Percentiles rank a stretch among this genome's conserved stretches.
Evolutionary conservation across 257 asterid species (phyloP).

Genomic region (Solanum ossicruentum): DNA sequence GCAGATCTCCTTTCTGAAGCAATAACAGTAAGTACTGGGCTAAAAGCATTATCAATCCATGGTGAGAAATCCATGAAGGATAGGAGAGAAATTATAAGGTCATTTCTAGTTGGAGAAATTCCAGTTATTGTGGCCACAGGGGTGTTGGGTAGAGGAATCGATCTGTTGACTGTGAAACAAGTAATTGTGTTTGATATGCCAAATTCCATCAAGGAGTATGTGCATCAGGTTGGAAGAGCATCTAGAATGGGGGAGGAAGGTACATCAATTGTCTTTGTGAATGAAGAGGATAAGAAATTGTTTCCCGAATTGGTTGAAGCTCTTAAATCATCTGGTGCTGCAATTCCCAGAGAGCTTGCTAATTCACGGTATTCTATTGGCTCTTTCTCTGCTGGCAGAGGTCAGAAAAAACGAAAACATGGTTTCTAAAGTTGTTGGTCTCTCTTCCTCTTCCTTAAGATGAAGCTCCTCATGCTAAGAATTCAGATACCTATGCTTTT

Average conservation of each 20-base stretch:
- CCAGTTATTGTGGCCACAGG: slow-evolving; percentile 77
- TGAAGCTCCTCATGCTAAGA: not conserved
- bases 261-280: slow-evolving; percentile 53
- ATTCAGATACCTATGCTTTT: not conserved
- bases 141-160: slow-evolving; percentile 82
- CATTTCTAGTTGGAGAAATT: slow-evolving; percentile 74
- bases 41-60: slow-evolving; percentile 65
- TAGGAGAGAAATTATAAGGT: slow-evolving; percentile 57
- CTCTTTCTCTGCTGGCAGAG: slow-evolving; percentile 26
- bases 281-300: slow-evolving; percentile 70
- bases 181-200: slow-evolving; percentile 93
- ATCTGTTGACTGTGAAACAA: slow-evolving; percentile 63
- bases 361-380: slow-evolving; percentile 27
- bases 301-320: slow-evolving; percentile 53
- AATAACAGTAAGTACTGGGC: slow-evolving; percentile 45
- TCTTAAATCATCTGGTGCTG: slow-evolving; percentile 62
- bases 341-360: slow-evolving; percentile 69
- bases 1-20: slow-evolving; percentile 88
- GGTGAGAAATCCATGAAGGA: slow-evolving; percentile 92
- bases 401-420: slow-evolving; percentile 55
- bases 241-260: slow-evolving; percentile 90
- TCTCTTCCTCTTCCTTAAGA: not conserved
- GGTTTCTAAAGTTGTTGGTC: slow-evolving; percentile 12
- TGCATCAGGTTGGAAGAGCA: slow-evolving; percentile 92
- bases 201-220: slow-evolving; percentile 73